Evolutionary conservation across 1,284 basidiomycete genomes (phyloP).

Genomic region (Wolfiporia cocos): DNA sequence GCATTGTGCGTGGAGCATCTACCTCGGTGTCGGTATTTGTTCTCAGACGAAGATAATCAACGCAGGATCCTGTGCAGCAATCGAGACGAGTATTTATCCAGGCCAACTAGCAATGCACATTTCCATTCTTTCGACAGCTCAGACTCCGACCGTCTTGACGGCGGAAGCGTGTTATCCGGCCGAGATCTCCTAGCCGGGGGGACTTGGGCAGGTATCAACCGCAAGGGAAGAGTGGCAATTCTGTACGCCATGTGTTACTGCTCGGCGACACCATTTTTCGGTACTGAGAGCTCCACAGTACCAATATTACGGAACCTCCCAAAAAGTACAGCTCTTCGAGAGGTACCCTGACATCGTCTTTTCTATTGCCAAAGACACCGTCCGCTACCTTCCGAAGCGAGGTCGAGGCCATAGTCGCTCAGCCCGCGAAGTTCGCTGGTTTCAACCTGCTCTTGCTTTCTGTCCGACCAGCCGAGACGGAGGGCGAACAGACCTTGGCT

Average conservation of each 20-base stretch:
- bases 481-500: conserved; percentile 25
- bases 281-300: conserved; percentile 36
- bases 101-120: conserved; percentile 58
- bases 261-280: conserved; percentile 5
- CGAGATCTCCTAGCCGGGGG: conserved; percentile 67
- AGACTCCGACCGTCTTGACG: conserved; percentile 9
- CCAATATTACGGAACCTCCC: conserved; percentile 70
- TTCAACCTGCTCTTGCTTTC: conserved; percentile 69
- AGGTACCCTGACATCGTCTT: conserved; percentile 59
- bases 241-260: conserved; percentile 43
- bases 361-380: conserved; percentile 48
- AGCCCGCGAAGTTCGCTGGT: conserved; percentile 55
- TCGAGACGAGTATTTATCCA: conserved; percentile 65
- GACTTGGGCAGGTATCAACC: conserved; percentile 71
- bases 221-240: conserved; percentile 57
- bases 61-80: conserved; percentile 67
- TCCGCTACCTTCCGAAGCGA: conserved; percentile 37
- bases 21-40: conserved; percentile 4
- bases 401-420: conserved; percentile 35
- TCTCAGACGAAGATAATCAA: conserved; percentile 7
- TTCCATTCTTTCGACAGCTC: conserved; percentile 46
- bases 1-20: conserved; percentile 57
- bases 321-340: conserved; percentile 48
- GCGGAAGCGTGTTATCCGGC: conserved; percentile 57
- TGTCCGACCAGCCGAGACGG: conserved; percentile 7